Percentiles rank a stretch among this genome's conserved stretches.
These are phyloP conservation scores for Fusarium albidum DNA, from an alignment of 2,329 filamentous ascomycete genomes.

Conservation along the genomic window DNA sequence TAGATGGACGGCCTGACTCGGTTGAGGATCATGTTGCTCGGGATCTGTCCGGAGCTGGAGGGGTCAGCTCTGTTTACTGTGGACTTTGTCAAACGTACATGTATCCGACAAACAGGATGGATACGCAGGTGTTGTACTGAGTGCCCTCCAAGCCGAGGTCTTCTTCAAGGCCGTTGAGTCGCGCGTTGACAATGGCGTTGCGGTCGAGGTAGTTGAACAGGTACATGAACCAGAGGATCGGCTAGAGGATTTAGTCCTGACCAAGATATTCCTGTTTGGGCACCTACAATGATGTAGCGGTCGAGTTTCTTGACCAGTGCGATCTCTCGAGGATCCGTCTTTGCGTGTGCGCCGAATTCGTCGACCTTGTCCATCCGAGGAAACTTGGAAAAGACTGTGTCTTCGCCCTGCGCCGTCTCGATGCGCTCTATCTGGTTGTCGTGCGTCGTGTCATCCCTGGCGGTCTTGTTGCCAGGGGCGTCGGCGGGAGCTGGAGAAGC, in stretches of 20 bases:
- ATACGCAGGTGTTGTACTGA: slow-evolving; percentile 46
- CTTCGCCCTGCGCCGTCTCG: slow-evolving; percentile 18
- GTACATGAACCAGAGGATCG: slow-evolving; percentile 51
- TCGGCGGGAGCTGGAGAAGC: not conserved
- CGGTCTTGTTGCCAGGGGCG: not conserved
- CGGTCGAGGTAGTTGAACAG: slow-evolving; percentile 54
- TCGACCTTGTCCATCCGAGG: slow-evolving; percentile 33
- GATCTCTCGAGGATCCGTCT: slow-evolving; percentile 33
- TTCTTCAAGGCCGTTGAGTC: slow-evolving; percentile 60
- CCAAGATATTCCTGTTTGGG: not conserved
- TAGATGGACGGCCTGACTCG: slow-evolving; percentile 54
- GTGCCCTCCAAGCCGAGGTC: slow-evolving; percentile 56
- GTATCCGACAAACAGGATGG: slow-evolving; percentile 49
- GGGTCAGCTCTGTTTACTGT: not conserved
- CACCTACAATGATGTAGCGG: slow-evolving; percentile 25
- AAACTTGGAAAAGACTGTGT: slow-evolving; percentile 23
- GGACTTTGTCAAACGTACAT: slow-evolving; percentile 13
- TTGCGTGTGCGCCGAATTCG: slow-evolving; percentile 32
- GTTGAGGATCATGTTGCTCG: slow-evolving; percentile 50
- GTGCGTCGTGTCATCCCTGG: not conserved
- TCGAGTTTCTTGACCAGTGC: slow-evolving; percentile 31
- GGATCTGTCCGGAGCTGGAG: slow-evolving; percentile 40
- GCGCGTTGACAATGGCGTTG: slow-evolving; percentile 64
- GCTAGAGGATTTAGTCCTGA: slow-evolving; percentile 21
- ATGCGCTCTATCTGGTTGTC: slow-evolving; percentile 25